phyloP scores from a whole-genome alignment of 345 rosid species.

The Brassica juncea region DNA sequence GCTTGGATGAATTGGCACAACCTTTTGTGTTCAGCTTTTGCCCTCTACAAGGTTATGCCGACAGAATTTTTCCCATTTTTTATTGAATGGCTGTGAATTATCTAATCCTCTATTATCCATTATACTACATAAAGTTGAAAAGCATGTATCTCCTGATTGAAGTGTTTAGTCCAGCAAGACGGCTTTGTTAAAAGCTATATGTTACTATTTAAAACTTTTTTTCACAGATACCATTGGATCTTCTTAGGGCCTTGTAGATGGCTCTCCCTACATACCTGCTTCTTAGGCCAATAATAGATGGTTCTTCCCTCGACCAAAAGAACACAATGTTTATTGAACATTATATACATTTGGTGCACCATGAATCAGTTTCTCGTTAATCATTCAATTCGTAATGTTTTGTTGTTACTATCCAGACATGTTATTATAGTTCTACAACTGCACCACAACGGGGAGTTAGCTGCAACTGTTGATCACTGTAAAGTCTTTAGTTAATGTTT shows the following conservation, averaged over 20 bases:
- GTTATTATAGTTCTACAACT: neutral
- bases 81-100: neutral
- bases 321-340: neutral
- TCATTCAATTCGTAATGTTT: neutral
- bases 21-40: neutral
- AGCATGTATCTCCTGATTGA: neutral
- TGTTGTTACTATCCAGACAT: neutral
- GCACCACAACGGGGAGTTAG: neutral
- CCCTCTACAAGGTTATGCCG: neutral
- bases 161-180: neutral
- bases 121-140: conserved; percentile 2
- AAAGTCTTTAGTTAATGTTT: neutral
- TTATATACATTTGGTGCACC: neutral
- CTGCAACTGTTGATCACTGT: neutral
- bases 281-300: neutral
- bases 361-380: neutral
- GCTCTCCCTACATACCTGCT: conserved; percentile 4
- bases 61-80: neutral
- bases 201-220: conserved; percentile 6
- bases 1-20: neutral
- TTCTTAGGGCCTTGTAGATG: conserved; percentile 3
- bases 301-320: neutral
- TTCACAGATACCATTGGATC: neutral
- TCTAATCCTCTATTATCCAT: neutral
- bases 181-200: neutral